Percentiles rank a stretch among this genome's conserved stretches.
phyloP scores from a whole-genome alignment of 2,329 filamentous ascomycete species.

The Tolypocladium ovalisporum region DNA sequence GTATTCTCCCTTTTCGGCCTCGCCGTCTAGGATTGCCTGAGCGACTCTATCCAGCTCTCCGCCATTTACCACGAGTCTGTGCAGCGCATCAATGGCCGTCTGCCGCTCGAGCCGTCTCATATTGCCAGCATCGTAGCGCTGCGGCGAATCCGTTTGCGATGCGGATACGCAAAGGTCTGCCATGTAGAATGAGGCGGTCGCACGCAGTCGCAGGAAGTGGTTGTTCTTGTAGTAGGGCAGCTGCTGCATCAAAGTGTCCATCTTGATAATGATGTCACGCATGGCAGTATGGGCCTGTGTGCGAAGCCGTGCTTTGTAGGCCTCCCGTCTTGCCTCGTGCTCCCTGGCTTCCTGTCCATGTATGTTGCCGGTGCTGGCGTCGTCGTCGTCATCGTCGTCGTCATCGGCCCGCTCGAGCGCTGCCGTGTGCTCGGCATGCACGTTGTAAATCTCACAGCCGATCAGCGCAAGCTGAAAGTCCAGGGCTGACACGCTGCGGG shows the following conservation, averaged over 20 bases:
- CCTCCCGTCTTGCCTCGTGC: conserved; percentile 11
- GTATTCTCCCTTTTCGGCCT: conserved; percentile 13
- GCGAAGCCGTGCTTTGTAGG: conserved; percentile 28
- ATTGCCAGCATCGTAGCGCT: conserved; percentile 10
- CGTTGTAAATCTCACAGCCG: conserved; percentile 68
- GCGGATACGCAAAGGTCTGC: conserved; percentile 50
- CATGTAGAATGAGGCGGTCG: conserved; percentile 64
- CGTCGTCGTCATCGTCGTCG: conserved; percentile 14
- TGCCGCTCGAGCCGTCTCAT: conserved; percentile 17
- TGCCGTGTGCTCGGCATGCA: conserved; percentile 47
- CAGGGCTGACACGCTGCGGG: conserved; percentile 49
- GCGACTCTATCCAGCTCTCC: conserved; percentile 16
- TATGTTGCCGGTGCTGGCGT: not conserved
- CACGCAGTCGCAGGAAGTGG: conserved; percentile 59
- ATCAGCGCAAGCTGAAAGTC: conserved; percentile 78
- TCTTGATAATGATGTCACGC: conserved; percentile 50
- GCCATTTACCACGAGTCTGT: conserved; percentile 16
- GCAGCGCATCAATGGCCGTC: conserved; percentile 13
- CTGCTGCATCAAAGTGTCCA: conserved; percentile 61
- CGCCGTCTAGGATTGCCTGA: conserved; percentile 11
- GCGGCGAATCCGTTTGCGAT: conserved; percentile 9
- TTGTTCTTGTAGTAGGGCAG: conserved; percentile 59
- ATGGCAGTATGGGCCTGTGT: conserved; percentile 46
- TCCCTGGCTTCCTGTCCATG: conserved; percentile 3
- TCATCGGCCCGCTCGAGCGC: conserved; percentile 20